Evolutionary conservation across 2,329 filamentous ascomycete genomes (phyloP), one percentile per base, ranked within the genome.

Genomic region (Colletotrichum phormii): DNA sequence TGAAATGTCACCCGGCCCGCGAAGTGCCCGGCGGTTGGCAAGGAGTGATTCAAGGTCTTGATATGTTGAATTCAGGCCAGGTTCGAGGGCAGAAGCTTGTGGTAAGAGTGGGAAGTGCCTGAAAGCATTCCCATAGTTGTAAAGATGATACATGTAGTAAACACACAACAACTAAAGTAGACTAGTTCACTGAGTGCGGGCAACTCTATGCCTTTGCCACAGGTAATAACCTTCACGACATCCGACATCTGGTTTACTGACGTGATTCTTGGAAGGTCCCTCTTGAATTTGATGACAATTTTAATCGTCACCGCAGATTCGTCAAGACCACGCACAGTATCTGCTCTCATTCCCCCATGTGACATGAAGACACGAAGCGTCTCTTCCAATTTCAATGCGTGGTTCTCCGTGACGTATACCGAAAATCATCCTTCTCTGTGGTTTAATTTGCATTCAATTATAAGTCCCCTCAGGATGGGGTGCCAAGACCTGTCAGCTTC

Each of bases 1-100:
- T 75, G 6, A 55, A 57, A n/a, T 24, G 61, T 1, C 66, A 75
- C 12, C 66, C 70, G 0, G 33, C 67, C 1, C 70, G 62, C 1
- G 74, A 75, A n/a, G 11, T 68, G 1, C 8, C n/a, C 6, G 49
- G 49, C 7, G 46, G 46, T 33, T 68, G 46, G 24, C 24, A 63
- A n/a, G 49, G 58, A 4, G 12, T 68, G 4, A 55, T 68, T 7
- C 18, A 33, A 35, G 58, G 46, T 4, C 33, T 68, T 1, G 65
- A 57, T 5, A 46, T 63, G 58, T 12, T 68, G 15, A 24, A 54
- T 7, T 24, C 13, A 18, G 65, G 65, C 6, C 18, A 68, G 5
- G 65, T 68, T 3, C 15, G 49, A 22, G 65, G 65, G 2, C 18
- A 62, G 6, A 68, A 68, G 18, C 65, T 68, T 13, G 65, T 68